Evolutionary conservation across 257 asterid species (phyloP), one percentile per base, ranked within the genome.

Genomic region (Scutellaria galericulata): DNA sequence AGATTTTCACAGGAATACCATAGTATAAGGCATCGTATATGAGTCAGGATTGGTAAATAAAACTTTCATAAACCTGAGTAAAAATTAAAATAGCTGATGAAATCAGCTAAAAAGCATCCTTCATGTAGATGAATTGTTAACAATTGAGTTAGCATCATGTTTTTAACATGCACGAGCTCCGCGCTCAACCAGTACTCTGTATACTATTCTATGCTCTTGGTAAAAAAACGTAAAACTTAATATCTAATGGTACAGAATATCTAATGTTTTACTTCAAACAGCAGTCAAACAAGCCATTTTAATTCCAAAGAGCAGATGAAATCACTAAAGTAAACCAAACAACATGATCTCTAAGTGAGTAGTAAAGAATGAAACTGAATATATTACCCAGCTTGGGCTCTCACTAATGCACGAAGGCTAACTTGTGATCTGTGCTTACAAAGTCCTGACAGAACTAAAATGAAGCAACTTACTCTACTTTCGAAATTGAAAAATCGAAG

Each of bases 391-490:
- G 40, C 76, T 31, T 7, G 44, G 57, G 57, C 53, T 64, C 67
- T 13, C 18, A 47, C 66, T 48, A 74, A 44, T 55, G 67, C 62
- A 71, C 54, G 3, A 39, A 64, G 12, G 13, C 27, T 64, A 61
- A 35, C 44, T 53, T 56, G 67, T 55, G 56, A 55, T 70, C 69
- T 37, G 27, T 27, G 42, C 57, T 68, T 22, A 48, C 46, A 7
- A 62, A 41, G 22, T 8, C 12, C 59, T 7, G 50, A 53, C 24
- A 44, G 40, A 57, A 63, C 48, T 31, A 42, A 44, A 51, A 68
- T 70, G 48, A 4, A 69, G 22, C 79, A 68, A 54, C 64, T 37
- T 46, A 46, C 61, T 72, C 70, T 72, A 54, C 68, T 40, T 9
- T 50, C 39, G 6, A 11, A 9, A 56, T 15, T 40, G 6, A 10